Evolutionary conservation across 169 alveolate species (phyloP), one percentile per base, ranked within the genome.

Genomic region (Eimeria tenella): DNA sequence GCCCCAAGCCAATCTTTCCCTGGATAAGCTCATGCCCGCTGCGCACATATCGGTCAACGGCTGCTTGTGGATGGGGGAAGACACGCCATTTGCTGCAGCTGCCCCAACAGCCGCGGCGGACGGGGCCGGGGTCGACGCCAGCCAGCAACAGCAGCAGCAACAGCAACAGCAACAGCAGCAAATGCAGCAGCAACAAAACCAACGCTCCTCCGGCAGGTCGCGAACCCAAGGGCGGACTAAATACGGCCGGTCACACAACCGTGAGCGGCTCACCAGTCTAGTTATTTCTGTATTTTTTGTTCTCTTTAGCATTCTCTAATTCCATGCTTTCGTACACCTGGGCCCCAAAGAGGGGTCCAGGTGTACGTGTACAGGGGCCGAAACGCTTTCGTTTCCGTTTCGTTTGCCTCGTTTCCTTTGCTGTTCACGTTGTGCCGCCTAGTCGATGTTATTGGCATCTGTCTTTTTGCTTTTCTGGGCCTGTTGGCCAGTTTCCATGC

Each of bases 171-270:
- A 17, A 21, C 42, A n/a, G 50, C 77, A 68, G 15, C 42, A n/a
- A 23, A 42, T 23, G 15, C 77, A 68, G 15, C 77, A 68, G 53
- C 77, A 68, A n/a, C 84, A 74, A 0, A 52, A 74, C 13, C 84
- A 74, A 1, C 84, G 73, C 15, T 13, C 89, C 42, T 55, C 89
- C 10, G 70, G 89, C 52, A 81, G 89, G 89, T 81, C 89, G 6
- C 50, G 89, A 21, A 52, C 89, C 15, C 70, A 81, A 55, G 89
- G 89, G 89, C n/a, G 89, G 63, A 81, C 89, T 15, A 52, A 56
- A 81, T 81, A 81, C 74, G 89, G 89, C 52, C 89, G 89, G 17
- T 71, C 89, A 13, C 89, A 81, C 74, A 81, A 81, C 89, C 70
- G 89, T 81, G 23, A 81, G 89, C 55, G 15, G 11, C 31, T 73